These are phyloP conservation scores for Cryptococcus hybrid DNA, from an alignment of 1,284 basidiomycete genomes.

Conservation along the genomic window DNA sequence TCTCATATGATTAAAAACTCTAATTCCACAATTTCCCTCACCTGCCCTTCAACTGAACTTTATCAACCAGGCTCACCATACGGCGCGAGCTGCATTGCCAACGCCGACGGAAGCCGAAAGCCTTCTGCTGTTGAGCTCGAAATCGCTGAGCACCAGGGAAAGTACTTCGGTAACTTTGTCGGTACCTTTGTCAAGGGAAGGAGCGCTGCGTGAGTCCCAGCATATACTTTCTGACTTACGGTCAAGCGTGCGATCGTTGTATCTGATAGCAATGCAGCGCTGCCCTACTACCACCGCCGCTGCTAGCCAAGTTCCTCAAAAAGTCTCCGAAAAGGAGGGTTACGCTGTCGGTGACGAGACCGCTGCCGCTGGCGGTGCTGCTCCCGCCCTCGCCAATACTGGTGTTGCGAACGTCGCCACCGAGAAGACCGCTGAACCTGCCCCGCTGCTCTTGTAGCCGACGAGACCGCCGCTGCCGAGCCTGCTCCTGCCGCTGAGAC, in stretches of 20 bases:
- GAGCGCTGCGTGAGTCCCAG: not conserved
- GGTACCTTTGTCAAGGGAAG: conserved; percentile 43
- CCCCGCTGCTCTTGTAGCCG: not conserved
- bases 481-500: not conserved
- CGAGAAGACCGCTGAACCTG: not conserved
- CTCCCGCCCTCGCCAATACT: not conserved
- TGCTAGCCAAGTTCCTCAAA: too few species aligned
- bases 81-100: conserved; percentile 68
- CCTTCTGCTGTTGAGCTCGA: conserved; percentile 64
- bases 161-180: conserved; percentile 46
- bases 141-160: conserved; percentile 63
- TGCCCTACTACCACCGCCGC: too few species aligned
- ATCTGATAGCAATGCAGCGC: too few species aligned
- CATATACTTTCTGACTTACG: too few species aligned
- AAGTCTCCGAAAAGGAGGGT: too few species aligned
- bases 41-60: too few species aligned
- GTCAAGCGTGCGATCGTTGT: too few species aligned
- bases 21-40: too few species aligned
- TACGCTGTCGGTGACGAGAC: too few species aligned
- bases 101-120: conserved; percentile 61
- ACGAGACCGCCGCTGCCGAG: not conserved
- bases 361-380: not conserved
- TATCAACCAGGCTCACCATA: conserved; percentile 56
- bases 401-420: not conserved
- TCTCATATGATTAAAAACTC: too few species aligned